A percentile compares a stretch with the other conserved stretches of the same genome.
Conservation (phyloP, 179 eudicot genomes). For the Actinidia arguta region DNA sequence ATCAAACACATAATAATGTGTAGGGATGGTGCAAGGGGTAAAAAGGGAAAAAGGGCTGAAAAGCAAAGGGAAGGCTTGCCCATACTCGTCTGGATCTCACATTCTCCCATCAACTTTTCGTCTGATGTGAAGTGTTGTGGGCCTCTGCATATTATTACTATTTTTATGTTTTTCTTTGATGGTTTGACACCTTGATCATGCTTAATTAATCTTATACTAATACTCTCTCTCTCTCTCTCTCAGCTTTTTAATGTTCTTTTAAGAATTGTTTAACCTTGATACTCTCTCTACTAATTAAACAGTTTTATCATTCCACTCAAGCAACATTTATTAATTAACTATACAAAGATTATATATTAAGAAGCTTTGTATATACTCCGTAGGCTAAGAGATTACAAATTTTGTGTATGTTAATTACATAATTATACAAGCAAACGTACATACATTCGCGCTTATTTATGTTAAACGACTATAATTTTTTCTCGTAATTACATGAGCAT, state of each 20-base stretch:
- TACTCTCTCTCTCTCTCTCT: slow-evolving; percentile 4
- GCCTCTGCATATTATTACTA: slow-evolving; percentile 25
- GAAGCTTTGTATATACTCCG: background rate
- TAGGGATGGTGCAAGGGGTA: slow-evolving; percentile 31
- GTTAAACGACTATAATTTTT: no score
- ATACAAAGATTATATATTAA: background rate
- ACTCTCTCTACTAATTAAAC: background rate
- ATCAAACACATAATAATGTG: slow-evolving; percentile 14
- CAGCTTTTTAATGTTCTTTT: slow-evolving; percentile 12
- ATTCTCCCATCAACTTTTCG: slow-evolving; percentile 50
- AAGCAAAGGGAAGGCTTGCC: slow-evolving; percentile 39
- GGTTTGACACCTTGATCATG: slow-evolving; percentile 22
- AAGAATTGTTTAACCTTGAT: slow-evolving; percentile 1
- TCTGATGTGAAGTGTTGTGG: slow-evolving; percentile 51
- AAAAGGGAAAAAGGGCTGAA: slow-evolving; percentile 25
- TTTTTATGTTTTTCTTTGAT: slow-evolving; percentile 18
- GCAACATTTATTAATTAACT: no score
- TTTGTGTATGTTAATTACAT: background rate
- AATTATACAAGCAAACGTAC: no score
- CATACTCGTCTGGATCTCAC: slow-evolving; percentile 59
- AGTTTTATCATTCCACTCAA: background rate
- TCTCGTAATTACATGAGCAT: no score
- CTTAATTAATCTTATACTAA: background rate
- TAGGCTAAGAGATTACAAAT: background rate
- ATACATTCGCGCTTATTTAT: no score